Base-by-base conservation (phyloP, 495 filamentous ascomycete genomes). In the Cercophora newfieldiana region DNA sequence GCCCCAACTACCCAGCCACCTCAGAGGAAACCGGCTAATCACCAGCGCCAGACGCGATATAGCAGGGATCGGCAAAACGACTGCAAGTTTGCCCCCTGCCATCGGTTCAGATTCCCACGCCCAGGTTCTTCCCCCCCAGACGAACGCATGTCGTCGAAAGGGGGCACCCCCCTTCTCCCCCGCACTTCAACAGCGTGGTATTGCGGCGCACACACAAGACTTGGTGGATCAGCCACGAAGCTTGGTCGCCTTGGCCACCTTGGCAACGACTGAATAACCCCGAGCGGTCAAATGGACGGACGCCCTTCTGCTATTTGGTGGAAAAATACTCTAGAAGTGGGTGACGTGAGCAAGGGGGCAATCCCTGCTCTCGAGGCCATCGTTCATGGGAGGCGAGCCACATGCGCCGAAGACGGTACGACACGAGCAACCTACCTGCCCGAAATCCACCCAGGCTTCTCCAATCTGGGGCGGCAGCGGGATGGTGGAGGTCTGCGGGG, bases 301-400 rank as follows among this genome's bases (percentile, higher is more conserved):
- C 28, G 8, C n/a, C 26, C 56, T n/a, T 33, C 18, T 31, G n/a
- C 26, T 19, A 19, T 61, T 68, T 68, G 66, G 66, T 68, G 66
- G 66, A 68, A 68, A 66, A 68, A 66, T 61, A n/a, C n/a, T n/a
- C n/a, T n/a, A n/a, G n/a, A n/a, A n/a, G n/a, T n/a, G n/a, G n/a
- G n/a, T n/a, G n/a, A n/a, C n/a, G n/a, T n/a, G 30, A 12, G 49
- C 44, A 24, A 51, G 63, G 24, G 48, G 55, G 44, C 30, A 33
- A 33, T 33, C 30, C 30, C 4, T 33, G 30, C 30, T 12, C 30
- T 33, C 5, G 30, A 12, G 12, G 4, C 30, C 30, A 12, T 33
- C 4, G 12, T 33, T 5, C 30, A 4, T 33, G 30, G 5, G 5
- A 33, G 30, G 30, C 4, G 12, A 33, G 30, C 30, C 30, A 33